Evolutionary conservation across 2,329 filamentous ascomycete genomes (phyloP).

Genomic region (Trichoderma lentiforme): DNA sequence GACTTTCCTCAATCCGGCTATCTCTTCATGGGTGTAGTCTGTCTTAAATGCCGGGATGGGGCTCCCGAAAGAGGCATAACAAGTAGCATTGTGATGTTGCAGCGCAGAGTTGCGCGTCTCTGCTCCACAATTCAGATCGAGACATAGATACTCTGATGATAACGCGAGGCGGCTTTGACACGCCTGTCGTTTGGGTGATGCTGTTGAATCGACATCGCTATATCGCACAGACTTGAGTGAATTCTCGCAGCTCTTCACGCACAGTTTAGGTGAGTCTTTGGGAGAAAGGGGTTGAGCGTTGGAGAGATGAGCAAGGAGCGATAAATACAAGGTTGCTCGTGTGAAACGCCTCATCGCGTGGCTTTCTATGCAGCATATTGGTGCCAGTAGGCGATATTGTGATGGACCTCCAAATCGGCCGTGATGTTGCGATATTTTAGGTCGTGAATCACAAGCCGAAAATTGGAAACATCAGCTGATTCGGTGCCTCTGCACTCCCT

Average conservation of each 20-base stretch:
- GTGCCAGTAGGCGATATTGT: not conserved
- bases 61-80: not conserved
- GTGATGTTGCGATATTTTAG: conserved; percentile 1
- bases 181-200: not conserved
- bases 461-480: conserved; percentile 8
- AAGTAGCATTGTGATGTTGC: conserved; percentile 9
- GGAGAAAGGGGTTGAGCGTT: not conserved
- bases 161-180: conserved; percentile 10
- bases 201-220: not conserved
- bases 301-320: not conserved
- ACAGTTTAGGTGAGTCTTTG: not conserved
- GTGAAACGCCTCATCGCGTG: not conserved
- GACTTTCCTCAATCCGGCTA: conserved; percentile 31
- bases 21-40: conserved; percentile 35
- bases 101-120: conserved; percentile 2
- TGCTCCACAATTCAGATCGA: conserved; percentile 1
- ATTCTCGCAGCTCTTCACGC: not conserved
- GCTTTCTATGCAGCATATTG: not conserved
- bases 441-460: not conserved
- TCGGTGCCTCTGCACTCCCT: not conserved
- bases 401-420: not conserved
- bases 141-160: conserved; percentile 15
- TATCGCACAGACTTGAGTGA: not conserved
- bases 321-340: not conserved
- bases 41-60: not conserved